A percentile compares a stretch with the other conserved stretches of the same genome.
Conservation (phyloP, 192 early-diverging fungal genomes). For the Backusella australiensis region DNA sequence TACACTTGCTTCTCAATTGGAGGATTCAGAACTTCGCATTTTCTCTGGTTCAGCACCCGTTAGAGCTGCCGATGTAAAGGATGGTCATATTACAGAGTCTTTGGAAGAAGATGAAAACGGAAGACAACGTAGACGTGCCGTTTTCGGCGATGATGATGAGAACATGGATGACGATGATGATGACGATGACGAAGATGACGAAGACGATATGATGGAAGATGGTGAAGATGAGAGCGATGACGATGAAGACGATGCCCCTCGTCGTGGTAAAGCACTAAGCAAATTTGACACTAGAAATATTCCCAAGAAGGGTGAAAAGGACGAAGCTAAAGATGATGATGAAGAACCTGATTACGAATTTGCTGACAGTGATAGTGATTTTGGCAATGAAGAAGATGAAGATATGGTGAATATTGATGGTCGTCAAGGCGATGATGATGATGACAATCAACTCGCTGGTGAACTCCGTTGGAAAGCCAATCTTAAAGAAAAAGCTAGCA, state of each 20-base stretch:
- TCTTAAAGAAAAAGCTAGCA: conserved; percentile 59
- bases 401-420: conserved; percentile 39
- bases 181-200: conserved; percentile 34
- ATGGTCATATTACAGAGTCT: conserved; percentile 30
- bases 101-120: conserved; percentile 38
- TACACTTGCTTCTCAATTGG: conserved; percentile 72
- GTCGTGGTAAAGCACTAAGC: conserved; percentile 30
- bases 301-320: conserved; percentile 38
- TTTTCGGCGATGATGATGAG: conserved; percentile 59
- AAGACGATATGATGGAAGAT: conserved; percentile 26
- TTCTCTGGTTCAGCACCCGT: conserved; percentile 66
- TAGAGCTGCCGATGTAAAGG: conserved; percentile 42
- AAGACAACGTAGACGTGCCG: conserved; percentile 56
- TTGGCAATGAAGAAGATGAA: conserved; percentile 43
- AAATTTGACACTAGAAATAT: conserved; percentile 41
- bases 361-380: conserved; percentile 77
- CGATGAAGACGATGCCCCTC: conserved; percentile 46
- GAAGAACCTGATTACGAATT: conserved; percentile 40
- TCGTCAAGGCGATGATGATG: conserved; percentile 24
- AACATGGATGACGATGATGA: conserved; percentile 45
- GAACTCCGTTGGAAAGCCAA: conserved; percentile 69
- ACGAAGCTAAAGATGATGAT: conserved; percentile 21
- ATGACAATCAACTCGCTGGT: conserved; percentile 47
- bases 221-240: conserved; percentile 42
- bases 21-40: conserved; percentile 63